Evolutionary conservation across 371 early-diverging fungal genomes (phyloP), one percentile per base, ranked within the genome.

Genomic region (Dichotomocladium elegans): DNA sequence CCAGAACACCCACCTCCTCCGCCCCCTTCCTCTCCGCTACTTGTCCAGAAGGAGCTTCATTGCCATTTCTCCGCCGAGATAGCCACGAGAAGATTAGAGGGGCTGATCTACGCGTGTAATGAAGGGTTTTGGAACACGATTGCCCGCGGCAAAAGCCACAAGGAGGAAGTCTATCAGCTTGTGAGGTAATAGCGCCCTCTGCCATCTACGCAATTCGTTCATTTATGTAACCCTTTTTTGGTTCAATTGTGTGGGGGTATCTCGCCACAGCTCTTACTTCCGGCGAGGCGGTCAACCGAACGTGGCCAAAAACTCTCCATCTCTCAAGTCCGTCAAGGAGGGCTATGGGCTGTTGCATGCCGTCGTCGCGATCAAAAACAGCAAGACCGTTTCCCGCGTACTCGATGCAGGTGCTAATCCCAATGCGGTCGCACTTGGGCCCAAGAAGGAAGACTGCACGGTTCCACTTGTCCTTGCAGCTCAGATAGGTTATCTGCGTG

Each of bases 81-180:
- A n/a, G n/a, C n/a, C n/a, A n/a, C n/a, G n/a, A n/a, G n/a, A n/a
- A n/a, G n/a, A n/a, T n/a, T n/a, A n/a, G n/a, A n/a, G 37, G 19
- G 34, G 4, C 57, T 74, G 3, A 57, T 25, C 4, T 74, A 57
- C 53, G 74, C 63, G 10, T 70, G 71, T 50, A 62, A 63, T 9
- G 74, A 74, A 40, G 68, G 74, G 0, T 74, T 74, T 35, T 74
- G 74, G 74, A 58, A 66, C 15, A 64, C 66, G 8, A 70, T 74
- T 41, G 68, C 74, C 0, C 28, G 45, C 3, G 66, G 64, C 12
- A 66, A 60, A 33, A 28, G 47, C 22, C 57, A 67, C 34, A 63
- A 71, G 17, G 24, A 43, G n/a, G 64, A 64, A 37, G 66, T 68
- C 7, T 64, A 64, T 47, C 28, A 26, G 10, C 55, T 68, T 2